Evolutionary conservation across 495 filamentous ascomycete genomes (phyloP).

Genomic region (Aspergillus mulundensis): DNA sequence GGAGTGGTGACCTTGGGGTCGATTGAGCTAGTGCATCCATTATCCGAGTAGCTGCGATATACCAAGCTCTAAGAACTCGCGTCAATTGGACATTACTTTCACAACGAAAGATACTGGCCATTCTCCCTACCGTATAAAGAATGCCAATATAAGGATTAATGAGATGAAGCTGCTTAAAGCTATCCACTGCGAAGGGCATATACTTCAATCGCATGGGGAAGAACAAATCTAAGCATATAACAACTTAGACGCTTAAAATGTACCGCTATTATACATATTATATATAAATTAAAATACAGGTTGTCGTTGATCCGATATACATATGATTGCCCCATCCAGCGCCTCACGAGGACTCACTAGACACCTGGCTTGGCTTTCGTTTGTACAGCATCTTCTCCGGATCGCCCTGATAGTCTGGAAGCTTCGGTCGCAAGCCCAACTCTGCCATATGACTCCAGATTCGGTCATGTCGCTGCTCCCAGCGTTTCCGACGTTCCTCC

Average conservation of each 20-base stretch:
- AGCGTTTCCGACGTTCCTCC: constrained; percentile 59
- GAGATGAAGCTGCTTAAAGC: too few species aligned
- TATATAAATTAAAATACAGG: background rate
- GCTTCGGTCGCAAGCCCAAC: constrained; percentile 57
- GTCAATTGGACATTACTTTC: too few species aligned
- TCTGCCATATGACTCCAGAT: constrained; percentile 75
- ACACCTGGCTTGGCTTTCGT: background rate
- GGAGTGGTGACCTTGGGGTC: background rate
- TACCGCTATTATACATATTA: constrained; percentile 1
- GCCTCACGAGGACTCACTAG: background rate
- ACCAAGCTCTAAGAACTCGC: too few species aligned
- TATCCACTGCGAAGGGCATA: too few species aligned
- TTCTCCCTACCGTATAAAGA: too few species aligned
- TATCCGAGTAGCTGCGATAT: background rate
- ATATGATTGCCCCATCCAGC: background rate
- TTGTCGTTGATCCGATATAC: background rate
- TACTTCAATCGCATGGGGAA: too few species aligned
- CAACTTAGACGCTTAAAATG: background rate
- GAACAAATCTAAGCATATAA: background rate
- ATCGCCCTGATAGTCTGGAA: constrained; percentile 23
- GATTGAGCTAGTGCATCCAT: background rate
- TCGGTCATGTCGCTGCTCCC: constrained; percentile 71
- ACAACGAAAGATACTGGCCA: background rate
- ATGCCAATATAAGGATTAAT: too few species aligned
- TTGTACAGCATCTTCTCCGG: constrained; percentile 27